phyloP scores from a whole-genome alignment of 352 stramenopile genomes.

The Phytophthora agathidicida region DNA sequence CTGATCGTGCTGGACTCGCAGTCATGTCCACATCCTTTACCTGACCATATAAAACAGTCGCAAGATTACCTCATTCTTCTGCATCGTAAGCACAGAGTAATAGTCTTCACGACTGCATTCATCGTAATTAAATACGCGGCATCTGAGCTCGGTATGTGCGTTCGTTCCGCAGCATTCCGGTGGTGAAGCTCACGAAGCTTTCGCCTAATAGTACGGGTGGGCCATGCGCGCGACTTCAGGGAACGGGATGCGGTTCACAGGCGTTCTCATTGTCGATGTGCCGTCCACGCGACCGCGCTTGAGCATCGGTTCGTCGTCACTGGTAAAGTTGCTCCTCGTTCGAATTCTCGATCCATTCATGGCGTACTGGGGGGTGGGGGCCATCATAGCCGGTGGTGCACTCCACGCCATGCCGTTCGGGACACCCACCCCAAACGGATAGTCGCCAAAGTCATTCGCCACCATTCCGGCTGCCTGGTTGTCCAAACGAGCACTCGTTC shows the following conservation, averaged over 20 bases:
- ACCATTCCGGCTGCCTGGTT: slow-evolving; percentile 13
- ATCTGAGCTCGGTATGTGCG: slow-evolving; percentile 19
- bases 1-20: too few relatives aligned
- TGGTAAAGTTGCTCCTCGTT: slow-evolving; percentile 39
- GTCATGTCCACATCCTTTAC: too few relatives aligned
- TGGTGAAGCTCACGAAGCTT: slow-evolving; percentile 1
- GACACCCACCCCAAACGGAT: slow-evolving; percentile 7
- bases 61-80: too few relatives aligned
- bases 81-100: too few relatives aligned
- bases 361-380: slow-evolving; percentile 13
- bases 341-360: slow-evolving; percentile 20
- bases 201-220: slow-evolving; percentile 36
- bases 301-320: slow-evolving; percentile 35
- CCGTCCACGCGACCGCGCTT: slow-evolving; percentile 38
- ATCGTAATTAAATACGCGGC: slow-evolving; percentile 34
- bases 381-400: slow-evolving; percentile 21
- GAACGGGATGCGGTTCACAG: slow-evolving; percentile 27
- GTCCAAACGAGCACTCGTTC: slow-evolving; percentile 19
- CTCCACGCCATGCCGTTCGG: slow-evolving; percentile 29
- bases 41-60: too few relatives aligned
- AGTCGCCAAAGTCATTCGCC: slow-evolving; percentile 15
- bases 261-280: slow-evolving; percentile 22
- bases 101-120: slow-evolving; percentile 20
- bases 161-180: slow-evolving; percentile 32
- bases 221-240: slow-evolving; percentile 13